These are phyloP conservation scores for Thelonectria olida DNA, from an alignment of 2,329 filamentous ascomycete species.

Conservation along the genomic window DNA sequence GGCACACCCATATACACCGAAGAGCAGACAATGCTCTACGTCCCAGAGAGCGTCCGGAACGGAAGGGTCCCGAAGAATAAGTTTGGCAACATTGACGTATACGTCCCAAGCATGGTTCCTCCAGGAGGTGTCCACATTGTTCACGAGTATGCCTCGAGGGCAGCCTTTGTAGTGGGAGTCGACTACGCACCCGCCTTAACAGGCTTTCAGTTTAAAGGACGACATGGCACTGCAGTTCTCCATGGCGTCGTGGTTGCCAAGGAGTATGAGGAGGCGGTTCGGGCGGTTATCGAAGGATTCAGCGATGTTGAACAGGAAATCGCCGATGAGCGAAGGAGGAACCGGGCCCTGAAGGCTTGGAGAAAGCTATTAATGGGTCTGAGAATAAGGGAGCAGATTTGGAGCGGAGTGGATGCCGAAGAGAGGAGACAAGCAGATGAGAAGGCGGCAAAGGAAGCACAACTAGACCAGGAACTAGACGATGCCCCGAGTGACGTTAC, in stretches of 20 bases:
- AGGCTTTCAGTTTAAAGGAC: conserved; percentile 87
- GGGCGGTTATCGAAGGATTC: conserved; percentile 74
- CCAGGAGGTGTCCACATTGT: conserved; percentile 78
- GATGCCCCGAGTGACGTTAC: conserved; percentile 52
- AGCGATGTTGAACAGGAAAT: conserved; percentile 71
- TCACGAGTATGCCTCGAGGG: conserved; percentile 68
- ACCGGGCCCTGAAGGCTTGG: conserved; percentile 75
- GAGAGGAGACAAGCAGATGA: conserved; percentile 53
- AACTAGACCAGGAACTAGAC: conserved; percentile 47
- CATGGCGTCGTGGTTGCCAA: conserved; percentile 79
- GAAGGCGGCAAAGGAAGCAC: conserved; percentile 48
- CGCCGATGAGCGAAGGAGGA: conserved; percentile 75
- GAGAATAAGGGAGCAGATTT: conserved; percentile 78
- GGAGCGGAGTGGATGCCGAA: conserved; percentile 62
- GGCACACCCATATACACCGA: conserved; percentile 68
- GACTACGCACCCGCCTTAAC: conserved; percentile 92
- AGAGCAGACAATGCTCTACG: conserved; percentile 77
- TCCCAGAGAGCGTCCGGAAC: conserved; percentile 77
- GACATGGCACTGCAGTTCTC: conserved; percentile 85
- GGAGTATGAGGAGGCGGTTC: conserved; percentile 77
- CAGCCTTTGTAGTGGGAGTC: conserved; percentile 78
- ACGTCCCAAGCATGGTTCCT: conserved; percentile 91
- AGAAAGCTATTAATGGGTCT: conserved; percentile 78
- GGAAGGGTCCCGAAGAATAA: conserved; percentile 88
- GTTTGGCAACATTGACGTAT: conserved; percentile 94